These are phyloP conservation scores for Kewa caespitosa DNA, from an alignment of 179 eudicot genomes.

Conservation along the genomic window DNA sequence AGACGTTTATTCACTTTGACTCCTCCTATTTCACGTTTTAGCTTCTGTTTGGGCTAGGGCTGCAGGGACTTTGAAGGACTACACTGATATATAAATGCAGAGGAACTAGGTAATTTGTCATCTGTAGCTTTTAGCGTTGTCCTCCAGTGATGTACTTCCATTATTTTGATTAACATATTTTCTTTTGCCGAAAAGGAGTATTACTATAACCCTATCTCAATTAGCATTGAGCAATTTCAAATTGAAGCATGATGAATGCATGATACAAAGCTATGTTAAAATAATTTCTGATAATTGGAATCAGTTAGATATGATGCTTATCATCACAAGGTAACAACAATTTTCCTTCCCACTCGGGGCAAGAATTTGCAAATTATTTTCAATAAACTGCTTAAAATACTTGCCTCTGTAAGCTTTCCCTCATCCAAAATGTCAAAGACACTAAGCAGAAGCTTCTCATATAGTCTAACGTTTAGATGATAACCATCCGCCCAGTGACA, in stretches of 20 bases:
- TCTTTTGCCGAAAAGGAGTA: too few relatives aligned
- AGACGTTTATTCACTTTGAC: neutral
- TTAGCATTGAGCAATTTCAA: neutral
- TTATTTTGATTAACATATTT: too few relatives aligned
- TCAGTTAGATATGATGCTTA: conserved; percentile 1
- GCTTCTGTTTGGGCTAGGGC: too few relatives aligned
- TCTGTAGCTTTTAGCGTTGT: too few relatives aligned
- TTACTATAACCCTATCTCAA: neutral
- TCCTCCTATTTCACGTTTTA: too few relatives aligned
- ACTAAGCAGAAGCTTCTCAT: conserved; percentile 93
- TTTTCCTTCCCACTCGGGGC: neutral
- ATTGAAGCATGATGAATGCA: neutral
- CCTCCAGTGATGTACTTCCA: too few relatives aligned
- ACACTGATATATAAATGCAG: too few relatives aligned
- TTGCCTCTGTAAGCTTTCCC: conserved; percentile 96
- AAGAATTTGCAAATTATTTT: neutral
- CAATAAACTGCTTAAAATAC: conserved; percentile 21
- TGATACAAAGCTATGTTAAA: conserved; percentile 1
- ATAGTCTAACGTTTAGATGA: conserved; percentile 91
- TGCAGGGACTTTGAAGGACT: too few relatives aligned
- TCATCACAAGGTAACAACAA: neutral
- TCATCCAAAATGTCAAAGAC: conserved; percentile 96
- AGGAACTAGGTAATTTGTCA: too few relatives aligned
- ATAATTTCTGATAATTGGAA: neutral
- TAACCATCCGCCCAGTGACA: conserved; percentile 99